Evolutionary conservation across 192 early-diverging fungal species (phyloP).

Genomic region (Kickxella alabastrina): DNA sequence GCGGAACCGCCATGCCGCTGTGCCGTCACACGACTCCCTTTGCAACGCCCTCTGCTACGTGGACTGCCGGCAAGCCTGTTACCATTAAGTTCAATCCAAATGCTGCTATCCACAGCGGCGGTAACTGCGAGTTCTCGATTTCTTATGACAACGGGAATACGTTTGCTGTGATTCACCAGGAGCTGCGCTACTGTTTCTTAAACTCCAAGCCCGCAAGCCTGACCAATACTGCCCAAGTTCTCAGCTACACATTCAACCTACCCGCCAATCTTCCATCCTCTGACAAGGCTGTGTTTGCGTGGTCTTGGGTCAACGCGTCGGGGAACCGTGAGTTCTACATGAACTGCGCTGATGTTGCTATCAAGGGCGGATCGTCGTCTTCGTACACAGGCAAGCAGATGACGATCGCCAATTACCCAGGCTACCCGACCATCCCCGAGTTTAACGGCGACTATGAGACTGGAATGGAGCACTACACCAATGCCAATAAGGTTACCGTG

Average conservation of each 20-base stretch:
- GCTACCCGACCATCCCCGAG: slow-evolving; percentile 53
- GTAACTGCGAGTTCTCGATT: slow-evolving; percentile 57
- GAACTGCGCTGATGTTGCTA: slow-evolving; percentile 35
- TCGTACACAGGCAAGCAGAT: slow-evolving; percentile 37
- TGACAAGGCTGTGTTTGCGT: slow-evolving; percentile 56
- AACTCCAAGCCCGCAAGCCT: slow-evolving; percentile 6
- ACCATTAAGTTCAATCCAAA: slow-evolving; percentile 29
- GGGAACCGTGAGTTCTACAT: slow-evolving; percentile 55
- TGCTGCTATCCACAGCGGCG: slow-evolving; percentile 46
- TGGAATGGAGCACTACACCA: slow-evolving; percentile 27
- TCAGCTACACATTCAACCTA: slow-evolving; percentile 51
- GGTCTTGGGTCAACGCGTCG: slow-evolving; percentile 62
- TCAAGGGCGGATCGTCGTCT: slow-evolving; percentile 23
- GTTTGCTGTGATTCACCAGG: slow-evolving; percentile 56
- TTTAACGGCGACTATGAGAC: slow-evolving; percentile 39
- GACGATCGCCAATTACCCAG: slow-evolving; percentile 36
- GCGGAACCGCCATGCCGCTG: slow-evolving; percentile 2
- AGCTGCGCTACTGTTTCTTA: slow-evolving; percentile 32
- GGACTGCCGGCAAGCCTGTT: slow-evolving; percentile 34
- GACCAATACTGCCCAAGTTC: slow-evolving; percentile 17
- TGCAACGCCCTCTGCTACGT: slow-evolving; percentile 26
- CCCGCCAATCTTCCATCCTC: slow-evolving; percentile 52
- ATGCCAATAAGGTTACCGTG: slow-evolving; percentile 25
- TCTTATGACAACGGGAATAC: slow-evolving; percentile 53
- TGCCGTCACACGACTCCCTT: slow-evolving; percentile 44